phyloP scores from a whole-genome alignment of 2,329 filamentous ascomycete species.

The Beauveria australis region DNA sequence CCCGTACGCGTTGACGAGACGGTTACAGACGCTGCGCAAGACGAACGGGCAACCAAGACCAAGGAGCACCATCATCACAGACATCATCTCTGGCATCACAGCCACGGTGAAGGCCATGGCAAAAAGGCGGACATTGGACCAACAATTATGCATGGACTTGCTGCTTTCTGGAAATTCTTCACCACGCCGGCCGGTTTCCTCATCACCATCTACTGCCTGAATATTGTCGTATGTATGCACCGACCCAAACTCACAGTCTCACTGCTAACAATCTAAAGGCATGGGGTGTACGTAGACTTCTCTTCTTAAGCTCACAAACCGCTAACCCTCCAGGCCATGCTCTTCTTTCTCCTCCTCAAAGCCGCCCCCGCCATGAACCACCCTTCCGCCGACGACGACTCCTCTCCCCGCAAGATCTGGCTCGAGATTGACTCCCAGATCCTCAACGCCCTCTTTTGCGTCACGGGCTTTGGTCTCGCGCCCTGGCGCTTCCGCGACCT shows the following conservation, averaged over 20 bases:
- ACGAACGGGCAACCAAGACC: not conserved
- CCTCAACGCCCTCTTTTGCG: slow-evolving; percentile 70
- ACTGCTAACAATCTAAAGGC: slow-evolving; percentile 11
- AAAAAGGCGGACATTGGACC: slow-evolving; percentile 18
- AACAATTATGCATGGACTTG: slow-evolving; percentile 17
- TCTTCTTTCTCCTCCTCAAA: slow-evolving; percentile 2
- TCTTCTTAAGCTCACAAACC: not conserved
- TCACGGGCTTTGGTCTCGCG: slow-evolving; percentile 75
- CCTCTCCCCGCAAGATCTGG: slow-evolving; percentile 16
- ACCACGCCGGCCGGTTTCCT: slow-evolving; percentile 20
- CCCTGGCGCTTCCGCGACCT: slow-evolving; percentile 51
- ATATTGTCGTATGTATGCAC: slow-evolving; percentile 20
- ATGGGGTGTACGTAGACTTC: slow-evolving; percentile 18
- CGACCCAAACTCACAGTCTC: too few relatives aligned
- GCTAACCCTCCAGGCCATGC: slow-evolving; percentile 5
- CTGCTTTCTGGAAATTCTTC: slow-evolving; percentile 23
- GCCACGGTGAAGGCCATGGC: slow-evolving; percentile 14
- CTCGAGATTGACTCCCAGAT: slow-evolving; percentile 10
- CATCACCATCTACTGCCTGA: slow-evolving; percentile 22
- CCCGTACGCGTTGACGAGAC: not conserved
- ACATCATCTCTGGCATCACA: slow-evolving; percentile 13
- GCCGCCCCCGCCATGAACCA: slow-evolving; percentile 14
- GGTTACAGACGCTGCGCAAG: not conserved
- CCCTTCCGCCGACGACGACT: slow-evolving; percentile 13
- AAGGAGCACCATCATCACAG: slow-evolving; percentile 7